Evolutionary conservation across 1,284 basidiomycete genomes (phyloP).

Genomic region (Mixia osmundae): DNA sequence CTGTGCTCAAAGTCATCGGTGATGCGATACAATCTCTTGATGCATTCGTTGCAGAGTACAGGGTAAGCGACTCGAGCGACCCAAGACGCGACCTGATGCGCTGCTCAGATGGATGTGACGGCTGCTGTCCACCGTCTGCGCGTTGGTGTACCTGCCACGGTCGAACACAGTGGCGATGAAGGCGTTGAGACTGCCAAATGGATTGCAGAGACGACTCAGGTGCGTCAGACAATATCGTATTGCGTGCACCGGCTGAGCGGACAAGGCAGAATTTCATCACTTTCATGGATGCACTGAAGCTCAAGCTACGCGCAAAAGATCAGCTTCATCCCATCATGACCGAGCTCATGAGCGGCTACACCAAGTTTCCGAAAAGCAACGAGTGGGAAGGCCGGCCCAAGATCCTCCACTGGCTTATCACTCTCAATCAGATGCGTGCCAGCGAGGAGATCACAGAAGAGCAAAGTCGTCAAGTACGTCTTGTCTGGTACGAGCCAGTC

Average conservation of each 20-base stretch:
- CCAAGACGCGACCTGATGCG: not conserved
- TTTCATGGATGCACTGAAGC: constrained; percentile 90
- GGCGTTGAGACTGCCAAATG: constrained; percentile 70
- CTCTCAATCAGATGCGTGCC: constrained; percentile 87
- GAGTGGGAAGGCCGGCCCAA: constrained; percentile 85
- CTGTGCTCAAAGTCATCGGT: constrained; percentile 74
- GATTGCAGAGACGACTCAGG: constrained; percentile 97
- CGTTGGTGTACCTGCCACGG: constrained; percentile 86
- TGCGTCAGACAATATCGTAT: constrained; percentile 21
- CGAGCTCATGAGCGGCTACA: constrained; percentile 77
- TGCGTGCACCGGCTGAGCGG: not conserved
- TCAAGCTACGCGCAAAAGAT: constrained; percentile 81
- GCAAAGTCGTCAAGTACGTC: constrained; percentile 61
- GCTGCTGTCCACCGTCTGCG: constrained; percentile 72
- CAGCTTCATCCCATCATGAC: constrained; percentile 85
- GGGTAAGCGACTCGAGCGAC: constrained; percentile 30
- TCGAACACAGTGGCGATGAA: constrained; percentile 63
- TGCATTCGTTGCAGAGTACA: constrained; percentile 72
- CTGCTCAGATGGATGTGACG: constrained; percentile 63
- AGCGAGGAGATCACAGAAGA: constrained; percentile 91
- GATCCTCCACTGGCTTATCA: constrained; percentile 89
- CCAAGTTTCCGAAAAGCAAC: constrained; percentile 70
- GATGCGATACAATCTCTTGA: constrained; percentile 62
- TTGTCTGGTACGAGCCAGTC: not conserved
- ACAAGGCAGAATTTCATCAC: constrained; percentile 66